Percentiles rank a stretch among this genome's conserved stretches.
Evolutionary conservation across 306 rosid genomes (phyloP).

Genomic region (Delonix regia): DNA sequence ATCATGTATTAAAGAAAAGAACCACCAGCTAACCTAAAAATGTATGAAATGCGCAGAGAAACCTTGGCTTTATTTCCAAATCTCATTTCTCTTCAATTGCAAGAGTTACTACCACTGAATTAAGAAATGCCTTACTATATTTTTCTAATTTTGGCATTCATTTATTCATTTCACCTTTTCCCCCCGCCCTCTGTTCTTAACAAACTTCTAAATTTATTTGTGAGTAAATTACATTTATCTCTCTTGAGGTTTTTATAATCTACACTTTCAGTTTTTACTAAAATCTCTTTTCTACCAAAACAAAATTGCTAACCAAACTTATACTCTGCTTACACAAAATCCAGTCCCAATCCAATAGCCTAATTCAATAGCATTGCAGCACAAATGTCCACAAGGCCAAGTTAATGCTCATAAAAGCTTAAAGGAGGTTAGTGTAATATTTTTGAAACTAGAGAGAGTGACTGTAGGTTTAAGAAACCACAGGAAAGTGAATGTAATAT

Average conservation of each 20-base stretch:
- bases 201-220: background rate
- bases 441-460: background rate
- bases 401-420: background rate
- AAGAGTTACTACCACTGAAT: background rate
- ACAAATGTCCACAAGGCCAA: background rate
- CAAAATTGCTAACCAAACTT: background rate
- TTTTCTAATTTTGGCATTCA: background rate
- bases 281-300: background rate
- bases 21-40: background rate
- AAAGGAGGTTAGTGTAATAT: background rate
- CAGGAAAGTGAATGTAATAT: background rate
- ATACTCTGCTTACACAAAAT: background rate
- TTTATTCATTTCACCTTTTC: background rate
- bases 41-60: background rate
- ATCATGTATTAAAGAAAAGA: background rate
- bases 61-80: background rate
- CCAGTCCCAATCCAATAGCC: background rate
- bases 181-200: background rate
- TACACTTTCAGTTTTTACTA: background rate
- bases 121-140: background rate
- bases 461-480: background rate
- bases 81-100: background rate
- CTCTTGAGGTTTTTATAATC: background rate
- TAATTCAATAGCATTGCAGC: background rate
- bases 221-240: background rate